Evolutionary conservation across 805 yeast genomes (phyloP).

Genomic region (Sungouiozyma ichnusensis): DNA sequence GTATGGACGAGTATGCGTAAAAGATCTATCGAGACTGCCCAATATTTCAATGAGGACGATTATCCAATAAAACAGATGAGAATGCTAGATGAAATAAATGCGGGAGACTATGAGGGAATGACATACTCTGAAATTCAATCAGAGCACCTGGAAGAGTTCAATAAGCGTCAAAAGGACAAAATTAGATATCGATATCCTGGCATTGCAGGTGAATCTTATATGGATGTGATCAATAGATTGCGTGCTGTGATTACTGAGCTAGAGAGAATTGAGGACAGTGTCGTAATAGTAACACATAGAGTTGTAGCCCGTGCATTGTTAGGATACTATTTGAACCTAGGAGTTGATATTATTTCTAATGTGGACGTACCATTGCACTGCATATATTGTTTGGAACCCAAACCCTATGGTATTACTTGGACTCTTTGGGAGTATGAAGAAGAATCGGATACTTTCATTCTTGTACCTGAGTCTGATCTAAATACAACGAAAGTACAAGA

Average conservation of each 20-base stretch:
- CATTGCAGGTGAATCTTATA: slow-evolving; percentile 90
- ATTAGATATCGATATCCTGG: slow-evolving; percentile 90
- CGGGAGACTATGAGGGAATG: slow-evolving; percentile 87
- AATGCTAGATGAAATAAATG: slow-evolving; percentile 88
- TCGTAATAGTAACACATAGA: slow-evolving; percentile 74
- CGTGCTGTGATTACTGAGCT: slow-evolving; percentile 86
- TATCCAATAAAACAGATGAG: slow-evolving; percentile 81
- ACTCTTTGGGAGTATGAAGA: slow-evolving; percentile 82
- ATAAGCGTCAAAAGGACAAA: slow-evolving; percentile 64
- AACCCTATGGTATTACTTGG: slow-evolving; percentile 95
- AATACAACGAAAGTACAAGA: slow-evolving; percentile 48
- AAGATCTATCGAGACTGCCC: slow-evolving; percentile 71
- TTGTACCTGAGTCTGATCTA: slow-evolving; percentile 39
- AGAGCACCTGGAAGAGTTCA: slow-evolving; percentile 67
- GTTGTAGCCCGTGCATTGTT: slow-evolving; percentile 81
- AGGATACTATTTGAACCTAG: slow-evolving; percentile 81
- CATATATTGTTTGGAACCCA: slow-evolving; percentile 79
- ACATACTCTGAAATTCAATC: slow-evolving; percentile 79
- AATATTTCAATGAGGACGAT: slow-evolving; percentile 58
- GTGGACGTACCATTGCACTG: slow-evolving; percentile 91
- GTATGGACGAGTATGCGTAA: slow-evolving; percentile 89
- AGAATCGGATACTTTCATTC: slow-evolving; percentile 60
- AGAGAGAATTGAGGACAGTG: slow-evolving; percentile 83
- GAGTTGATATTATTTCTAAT: slow-evolving; percentile 71
- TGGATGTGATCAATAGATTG: slow-evolving; percentile 85